These are phyloP conservation scores for Trichoderma gamsii DNA, from an alignment of 495 filamentous ascomycete genomes.

Conservation along the genomic window DNA sequence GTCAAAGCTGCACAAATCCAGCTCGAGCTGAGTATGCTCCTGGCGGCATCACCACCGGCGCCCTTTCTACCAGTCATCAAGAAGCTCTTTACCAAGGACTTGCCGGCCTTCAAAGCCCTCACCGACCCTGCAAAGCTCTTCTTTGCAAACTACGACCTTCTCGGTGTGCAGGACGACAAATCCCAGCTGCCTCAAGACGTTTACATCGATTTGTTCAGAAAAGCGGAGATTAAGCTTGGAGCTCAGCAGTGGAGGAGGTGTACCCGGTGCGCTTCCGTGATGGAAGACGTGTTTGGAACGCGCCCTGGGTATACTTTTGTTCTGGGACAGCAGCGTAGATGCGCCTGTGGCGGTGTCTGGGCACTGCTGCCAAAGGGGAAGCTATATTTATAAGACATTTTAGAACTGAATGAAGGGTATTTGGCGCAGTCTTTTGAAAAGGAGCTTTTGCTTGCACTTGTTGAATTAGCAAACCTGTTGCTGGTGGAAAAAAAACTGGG, in stretches of 20 bases:
- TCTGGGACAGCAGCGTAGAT: slow-evolving; percentile 45
- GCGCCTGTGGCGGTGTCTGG: slow-evolving; percentile 48
- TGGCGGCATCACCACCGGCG: slow-evolving; percentile 38
- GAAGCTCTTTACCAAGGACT: slow-evolving; percentile 39
- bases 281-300: slow-evolving; percentile 50
- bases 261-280: slow-evolving; percentile 54
- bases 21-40: slow-evolving; percentile 45
- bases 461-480: no score
- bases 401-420: not conserved
- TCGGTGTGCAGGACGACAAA: slow-evolving; percentile 41
- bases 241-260: slow-evolving; percentile 47
- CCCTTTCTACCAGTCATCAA: slow-evolving; percentile 43
- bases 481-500: no score
- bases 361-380: slow-evolving; percentile 30
- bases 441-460: not conserved
- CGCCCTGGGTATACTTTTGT: slow-evolving; percentile 44
- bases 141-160: slow-evolving; percentile 43
- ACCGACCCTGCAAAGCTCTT: slow-evolving; percentile 43
- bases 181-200: slow-evolving; percentile 23
- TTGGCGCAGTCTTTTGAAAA: not conserved
- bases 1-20: slow-evolving; percentile 33
- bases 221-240: slow-evolving; percentile 17
- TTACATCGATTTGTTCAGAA: slow-evolving; percentile 41
- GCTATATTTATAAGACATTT: not conserved
- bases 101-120: slow-evolving; percentile 34